Evolutionary conservation across 1,139 yeast species (phyloP).

Genomic region (Zygosaccharomyces sapae): DNA sequence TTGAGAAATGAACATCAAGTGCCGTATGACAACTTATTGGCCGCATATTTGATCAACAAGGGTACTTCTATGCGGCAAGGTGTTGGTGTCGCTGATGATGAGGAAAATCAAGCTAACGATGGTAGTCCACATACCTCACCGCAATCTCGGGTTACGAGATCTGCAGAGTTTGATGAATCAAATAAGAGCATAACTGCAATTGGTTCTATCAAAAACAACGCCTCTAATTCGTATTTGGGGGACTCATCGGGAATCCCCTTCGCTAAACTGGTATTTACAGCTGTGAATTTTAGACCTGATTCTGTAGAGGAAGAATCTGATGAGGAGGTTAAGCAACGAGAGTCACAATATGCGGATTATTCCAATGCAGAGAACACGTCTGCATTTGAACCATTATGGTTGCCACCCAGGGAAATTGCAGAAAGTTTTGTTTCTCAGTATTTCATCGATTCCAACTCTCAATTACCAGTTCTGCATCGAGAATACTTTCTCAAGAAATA

Average conservation of each 20-base stretch:
- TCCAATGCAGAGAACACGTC: constrained; percentile 18
- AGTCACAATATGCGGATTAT: constrained; percentile 22
- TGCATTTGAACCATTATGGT: constrained; percentile 23
- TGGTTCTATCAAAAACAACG: constrained; percentile 27
- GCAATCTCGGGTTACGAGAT: constrained; percentile 2
- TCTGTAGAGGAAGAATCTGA: constrained; percentile 22
- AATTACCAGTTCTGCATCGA: constrained; percentile 75
- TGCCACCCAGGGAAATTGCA: constrained; percentile 73
- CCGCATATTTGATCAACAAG: constrained; percentile 25
- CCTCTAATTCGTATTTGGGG: constrained; percentile 45
- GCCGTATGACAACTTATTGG: constrained; percentile 21
- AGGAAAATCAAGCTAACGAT: not conserved
- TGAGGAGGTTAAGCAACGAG: constrained; percentile 26
- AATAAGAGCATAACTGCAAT: constrained; percentile 22
- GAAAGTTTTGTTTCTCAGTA: constrained; percentile 60
- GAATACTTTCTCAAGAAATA: constrained; percentile 63
- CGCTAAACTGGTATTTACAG: constrained; percentile 71
- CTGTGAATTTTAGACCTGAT: constrained; percentile 55
- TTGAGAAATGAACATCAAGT: constrained; percentile 20
- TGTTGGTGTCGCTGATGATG: constrained; percentile 10
- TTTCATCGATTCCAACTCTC: constrained; percentile 78
- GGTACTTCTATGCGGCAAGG: constrained; percentile 25
- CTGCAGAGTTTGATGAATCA: constrained; percentile 25
- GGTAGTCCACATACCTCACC: not conserved
- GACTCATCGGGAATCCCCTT: constrained; percentile 64